Evolutionary conservation across 2,329 filamentous ascomycete species (phyloP), one percentile per base, ranked within the genome.

Genomic region (Penicillium sp.): DNA sequence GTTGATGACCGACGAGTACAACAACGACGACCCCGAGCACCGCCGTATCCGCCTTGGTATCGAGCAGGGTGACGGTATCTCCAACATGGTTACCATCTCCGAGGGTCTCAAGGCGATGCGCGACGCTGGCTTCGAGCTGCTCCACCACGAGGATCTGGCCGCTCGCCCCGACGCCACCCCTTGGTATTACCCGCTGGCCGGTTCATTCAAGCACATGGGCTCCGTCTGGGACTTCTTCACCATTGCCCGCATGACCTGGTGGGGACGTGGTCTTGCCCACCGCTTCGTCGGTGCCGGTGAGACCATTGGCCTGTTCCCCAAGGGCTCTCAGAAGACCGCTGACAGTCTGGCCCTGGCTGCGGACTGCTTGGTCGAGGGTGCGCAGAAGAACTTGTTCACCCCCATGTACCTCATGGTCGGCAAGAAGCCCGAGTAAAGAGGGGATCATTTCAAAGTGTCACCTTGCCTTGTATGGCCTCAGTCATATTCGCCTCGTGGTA

Each of bases 321-420:
- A 74, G 45, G 91, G 91, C 42, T 94, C 90, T 41, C 88, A 89
- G 74, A 95, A 95, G 82, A 95, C 90, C n/a, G 90, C 90, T 9
- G 86, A 96, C 72, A 90, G 86, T 63, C 73, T 97, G 62, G 90
- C 86, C 5, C 65, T 83, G 49, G 90, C 88, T 29, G 90, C 82
- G 9, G 90, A 96, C 70, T 86, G 82, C 61, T 76, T 97, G 44
- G 90, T 95, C 24, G 88, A 87, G 41, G 91, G 91, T 71, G 91
- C 84, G 33, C 81, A 83, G 68, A 79, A 90, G 75, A 87, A 95
- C 70, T 80, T 97, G n/a, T 97, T 97, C 74, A 97, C 91, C 1
- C 91, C 91, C 48, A 97, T 97, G 91, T 96, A 95, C 74, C 76
- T 97, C 65, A 96, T 96, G 88, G 82, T 96, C 50, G 91, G 83